A percentile compares a stretch with the other conserved stretches of the same genome.
Conservation (phyloP, 2,329 filamentous ascomycete genomes). For the Esteya vermicola region DNA sequence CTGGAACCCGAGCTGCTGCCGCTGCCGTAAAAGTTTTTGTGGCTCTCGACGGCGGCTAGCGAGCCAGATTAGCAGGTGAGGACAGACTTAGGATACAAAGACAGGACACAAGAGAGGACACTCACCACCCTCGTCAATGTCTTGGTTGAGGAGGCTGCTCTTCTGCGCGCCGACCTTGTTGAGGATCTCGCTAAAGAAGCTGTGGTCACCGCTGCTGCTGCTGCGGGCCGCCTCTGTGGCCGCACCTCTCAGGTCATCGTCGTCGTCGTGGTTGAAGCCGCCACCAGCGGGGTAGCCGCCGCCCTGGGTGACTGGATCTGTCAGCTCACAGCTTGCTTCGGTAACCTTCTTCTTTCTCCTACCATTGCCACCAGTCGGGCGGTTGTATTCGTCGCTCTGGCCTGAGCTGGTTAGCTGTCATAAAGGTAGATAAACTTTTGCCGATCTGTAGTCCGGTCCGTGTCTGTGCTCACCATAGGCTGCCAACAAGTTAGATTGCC, state of each 20-base stretch:
- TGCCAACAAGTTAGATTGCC: too few relatives aligned
- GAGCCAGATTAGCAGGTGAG: neutral
- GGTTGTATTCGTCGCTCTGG: too few relatives aligned
- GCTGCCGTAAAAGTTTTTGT: constrained; percentile 58
- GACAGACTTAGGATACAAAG: neutral
- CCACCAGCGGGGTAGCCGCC: too few relatives aligned
- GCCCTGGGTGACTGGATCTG: too few relatives aligned
- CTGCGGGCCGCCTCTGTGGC: constrained; percentile 29
- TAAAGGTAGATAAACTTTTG: too few relatives aligned
- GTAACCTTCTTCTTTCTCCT: too few relatives aligned
- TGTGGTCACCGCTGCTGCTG: constrained; percentile 30
- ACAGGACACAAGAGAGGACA: neutral
- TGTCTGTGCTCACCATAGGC: too few relatives aligned
- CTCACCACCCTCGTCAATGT: constrained; percentile 35
- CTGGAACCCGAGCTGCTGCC: constrained; percentile 32
- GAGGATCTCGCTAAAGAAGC: constrained; percentile 35
- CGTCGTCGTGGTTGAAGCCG: constrained; percentile 23
- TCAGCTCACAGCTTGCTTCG: too few relatives aligned
- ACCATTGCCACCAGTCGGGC: too few relatives aligned
- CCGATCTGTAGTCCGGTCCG: too few relatives aligned
- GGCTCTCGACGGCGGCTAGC: constrained; percentile 53
- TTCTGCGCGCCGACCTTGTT: constrained; percentile 34
- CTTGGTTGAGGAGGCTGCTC: constrained; percentile 28
- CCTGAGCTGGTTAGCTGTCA: too few relatives aligned
- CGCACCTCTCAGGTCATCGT: constrained; percentile 33